phyloP scores from a whole-genome alignment of 495 filamentous ascomycete species.

The Letharia lupina region DNA sequence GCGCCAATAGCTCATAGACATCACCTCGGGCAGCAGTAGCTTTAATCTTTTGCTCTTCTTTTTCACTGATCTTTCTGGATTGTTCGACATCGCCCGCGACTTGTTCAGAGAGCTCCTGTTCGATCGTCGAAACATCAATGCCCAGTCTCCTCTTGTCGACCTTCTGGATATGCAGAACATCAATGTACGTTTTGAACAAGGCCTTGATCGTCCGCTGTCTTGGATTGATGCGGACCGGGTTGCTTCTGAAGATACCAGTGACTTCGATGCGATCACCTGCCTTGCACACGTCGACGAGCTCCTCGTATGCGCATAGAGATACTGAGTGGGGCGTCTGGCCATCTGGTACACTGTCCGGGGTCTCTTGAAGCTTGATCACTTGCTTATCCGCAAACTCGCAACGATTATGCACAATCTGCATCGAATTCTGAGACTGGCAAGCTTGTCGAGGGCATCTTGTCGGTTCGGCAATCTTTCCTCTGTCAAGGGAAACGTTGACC shows the following conservation, averaged over 20 bases:
- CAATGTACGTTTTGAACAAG: slow-evolving; percentile 96
- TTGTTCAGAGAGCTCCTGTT: slow-evolving; percentile 73
- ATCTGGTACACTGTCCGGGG: slow-evolving; percentile 85
- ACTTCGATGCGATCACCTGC: slow-evolving; percentile 94
- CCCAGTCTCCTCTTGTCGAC: slow-evolving; percentile 90
- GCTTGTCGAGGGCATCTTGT: slow-evolving; percentile 79
- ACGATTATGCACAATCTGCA: slow-evolving; percentile 97
- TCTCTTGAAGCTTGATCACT: slow-evolving; percentile 97
- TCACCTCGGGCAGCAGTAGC: slow-evolving; percentile 72
- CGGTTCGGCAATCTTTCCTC: slow-evolving; percentile 92
- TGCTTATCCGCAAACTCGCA: slow-evolving; percentile 95
- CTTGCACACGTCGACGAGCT: slow-evolving; percentile 94
- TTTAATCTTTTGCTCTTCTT: slow-evolving; percentile 86
- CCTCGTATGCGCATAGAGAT: slow-evolving; percentile 91
- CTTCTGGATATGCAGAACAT: slow-evolving; percentile 92
- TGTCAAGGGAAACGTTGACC: slow-evolving; percentile 81
- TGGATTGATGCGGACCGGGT: slow-evolving; percentile 90
- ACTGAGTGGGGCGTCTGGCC: slow-evolving; percentile 98
- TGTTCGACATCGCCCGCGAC: slow-evolving; percentile 68
- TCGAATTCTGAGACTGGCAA: slow-evolving; percentile 81
- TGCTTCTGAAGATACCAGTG: slow-evolving; percentile 92
- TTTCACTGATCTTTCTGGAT: slow-evolving; percentile 72
- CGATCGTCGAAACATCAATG: slow-evolving; percentile 80
- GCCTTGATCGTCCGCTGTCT: slow-evolving; percentile 86
- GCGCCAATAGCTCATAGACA: slow-evolving; percentile 86